Evolutionary conservation across 345 rosid species (phyloP), one percentile per base, ranked within the genome.

Genomic region (Sonneratia caseolaris): DNA sequence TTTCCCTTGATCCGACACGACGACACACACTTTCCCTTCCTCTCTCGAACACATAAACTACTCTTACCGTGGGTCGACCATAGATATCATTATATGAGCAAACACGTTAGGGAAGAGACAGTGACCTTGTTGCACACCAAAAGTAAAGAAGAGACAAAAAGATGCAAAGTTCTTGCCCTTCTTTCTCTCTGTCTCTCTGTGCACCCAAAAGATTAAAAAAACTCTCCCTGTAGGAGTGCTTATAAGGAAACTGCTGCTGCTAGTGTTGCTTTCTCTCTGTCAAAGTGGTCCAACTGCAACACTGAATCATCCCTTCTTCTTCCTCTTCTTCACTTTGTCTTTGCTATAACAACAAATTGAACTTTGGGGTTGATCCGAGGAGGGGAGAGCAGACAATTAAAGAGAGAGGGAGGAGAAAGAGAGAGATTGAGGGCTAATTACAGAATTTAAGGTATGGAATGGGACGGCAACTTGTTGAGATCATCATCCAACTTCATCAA

Each of bases 401-500:
- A 10, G 35, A 42, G 12, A 68, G 24, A 18, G 59, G 3, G n/a
- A 3, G 59, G 14, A 0, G 36, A 4, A 18, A 27, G 37, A 24
- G 37, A 11, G 38, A 49, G 72, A 32, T 27, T 27, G 35, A 36
- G 64, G 3, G 15, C 51, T 47, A 13, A 13, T 24, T 49, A 69
- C 7, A 57, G 35, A 57, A 21, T 57, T 22, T n/a, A 57, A 22
- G 64, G 27, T 62, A 87, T 87, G 94, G 91, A 89, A 55, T 89
- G 89, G 91, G 83, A 78, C 78, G 73, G 81, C 71, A 70, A 65
- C 73, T 37, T 47, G 64, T 62, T 65, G 43, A 70, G 73, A 73
- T 57, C 79, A 42, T 64, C 79, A 37, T 79, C 85, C 47, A 74
- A 71, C 78, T 84, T 83, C 72, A 80, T 79, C 78, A 72, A 82